Percentiles rank a stretch among this genome's conserved stretches.
phyloP scores from a whole-genome alignment of 148 eudicot species.

The Vaccinium myrtillus region DNA sequence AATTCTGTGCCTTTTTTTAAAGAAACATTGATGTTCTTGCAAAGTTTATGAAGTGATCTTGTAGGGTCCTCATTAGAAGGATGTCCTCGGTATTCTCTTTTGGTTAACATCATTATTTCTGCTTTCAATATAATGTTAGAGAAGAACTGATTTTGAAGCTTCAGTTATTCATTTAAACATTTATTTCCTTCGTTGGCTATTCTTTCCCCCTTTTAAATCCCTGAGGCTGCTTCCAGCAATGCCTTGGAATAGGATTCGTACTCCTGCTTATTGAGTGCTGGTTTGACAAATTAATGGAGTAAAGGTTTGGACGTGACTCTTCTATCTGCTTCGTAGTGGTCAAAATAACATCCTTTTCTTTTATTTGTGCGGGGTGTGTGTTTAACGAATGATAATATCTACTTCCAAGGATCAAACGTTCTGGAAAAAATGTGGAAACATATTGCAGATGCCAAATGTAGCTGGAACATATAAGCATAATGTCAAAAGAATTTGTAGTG shows the following conservation, averaged over 20 bases:
- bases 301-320: not conserved
- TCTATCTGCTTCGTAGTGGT: not conserved
- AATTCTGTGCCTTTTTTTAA: not conserved
- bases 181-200: not conserved
- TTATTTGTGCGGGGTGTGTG: not conserved
- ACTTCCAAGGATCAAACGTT: not conserved
- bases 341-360: not conserved
- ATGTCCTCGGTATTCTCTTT: not conserved
- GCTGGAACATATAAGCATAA: not conserved
- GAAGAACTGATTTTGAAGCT: not conserved
- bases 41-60: not conserved
- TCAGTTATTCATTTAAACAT: not conserved
- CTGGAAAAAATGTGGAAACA: not conserved
- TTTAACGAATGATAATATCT: not conserved
- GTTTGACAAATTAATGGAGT: not conserved
- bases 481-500: not conserved
- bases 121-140: not conserved
- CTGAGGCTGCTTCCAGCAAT: not conserved
- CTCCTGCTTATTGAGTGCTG: not conserved
- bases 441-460: not conserved
- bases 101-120: not conserved
- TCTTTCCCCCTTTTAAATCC: not conserved
- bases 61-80: constrained; percentile 1
- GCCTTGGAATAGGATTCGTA: not conserved
- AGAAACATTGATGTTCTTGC: not conserved